Evolutionary conservation across 345 rosid species (phyloP).

Genomic region (Eucalyptus coolabah): DNA sequence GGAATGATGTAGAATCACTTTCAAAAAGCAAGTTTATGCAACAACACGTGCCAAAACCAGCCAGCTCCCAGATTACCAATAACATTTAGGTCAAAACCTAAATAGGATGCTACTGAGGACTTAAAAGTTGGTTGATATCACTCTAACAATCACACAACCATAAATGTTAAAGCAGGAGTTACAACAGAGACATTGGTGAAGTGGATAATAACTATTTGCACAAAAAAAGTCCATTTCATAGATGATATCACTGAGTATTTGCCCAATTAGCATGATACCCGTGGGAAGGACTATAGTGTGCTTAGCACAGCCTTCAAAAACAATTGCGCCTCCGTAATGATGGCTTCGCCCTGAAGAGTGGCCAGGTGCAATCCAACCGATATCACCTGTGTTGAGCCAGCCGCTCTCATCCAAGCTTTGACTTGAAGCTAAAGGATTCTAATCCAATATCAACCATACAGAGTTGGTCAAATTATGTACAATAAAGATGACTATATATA

Average conservation of each 20-base stretch:
- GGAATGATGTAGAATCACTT: neutral
- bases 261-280: conserved; percentile 19
- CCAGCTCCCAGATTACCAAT: neutral
- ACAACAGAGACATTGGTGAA: neutral
- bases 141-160: neutral
- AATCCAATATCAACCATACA: neutral
- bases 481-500: neutral
- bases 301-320: conserved; percentile 87
- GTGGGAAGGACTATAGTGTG: conserved; percentile 91
- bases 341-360: conserved; percentile 67
- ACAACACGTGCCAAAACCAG: neutral
- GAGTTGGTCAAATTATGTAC: neutral
- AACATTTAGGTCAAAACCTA: neutral
- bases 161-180: neutral
- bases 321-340: conserved; percentile 59
- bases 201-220: neutral
- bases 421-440: conserved; percentile 65
- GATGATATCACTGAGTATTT: neutral
- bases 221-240: neutral
- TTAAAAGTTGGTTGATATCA: neutral
- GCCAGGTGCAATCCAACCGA: conserved; percentile 89
- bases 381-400: conserved; percentile 83
- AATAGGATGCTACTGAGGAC: neutral
- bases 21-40: neutral
- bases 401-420: conserved; percentile 61